Evolutionary conservation across 2,329 filamentous ascomycete genomes (phyloP).

Genomic region (Byssoonygena ceratinophila): DNA sequence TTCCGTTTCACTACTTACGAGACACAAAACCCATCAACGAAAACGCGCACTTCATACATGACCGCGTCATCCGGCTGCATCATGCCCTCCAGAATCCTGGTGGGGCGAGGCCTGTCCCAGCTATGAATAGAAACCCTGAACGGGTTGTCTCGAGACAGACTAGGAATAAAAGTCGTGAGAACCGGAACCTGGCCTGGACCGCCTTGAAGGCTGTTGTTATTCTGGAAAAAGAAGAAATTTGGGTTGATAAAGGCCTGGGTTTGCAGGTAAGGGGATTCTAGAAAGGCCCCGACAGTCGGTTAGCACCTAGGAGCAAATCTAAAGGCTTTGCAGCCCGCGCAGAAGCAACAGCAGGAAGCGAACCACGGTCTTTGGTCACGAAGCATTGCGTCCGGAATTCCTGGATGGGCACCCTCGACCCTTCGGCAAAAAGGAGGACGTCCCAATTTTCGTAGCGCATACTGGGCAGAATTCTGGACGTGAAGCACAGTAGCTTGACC

Average conservation of each 20-base stretch:
- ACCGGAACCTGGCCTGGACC: conserved; percentile 45
- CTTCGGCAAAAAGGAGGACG: conserved; percentile 63
- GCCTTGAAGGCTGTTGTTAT: conserved; percentile 17
- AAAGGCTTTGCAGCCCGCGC: conserved; percentile 14
- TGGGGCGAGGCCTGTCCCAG: conserved; percentile 55
- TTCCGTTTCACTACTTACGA: conserved; percentile 40
- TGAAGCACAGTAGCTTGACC: not conserved
- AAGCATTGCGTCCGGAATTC: conserved; percentile 75
- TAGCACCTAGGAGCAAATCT: not conserved
- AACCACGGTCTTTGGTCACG: conserved; percentile 46
- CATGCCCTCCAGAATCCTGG: conserved; percentile 46
- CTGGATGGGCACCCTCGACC: conserved; percentile 59
- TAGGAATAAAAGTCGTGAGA: conserved; percentile 61
- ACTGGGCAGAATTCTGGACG: not conserved
- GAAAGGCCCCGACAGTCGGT: not conserved
- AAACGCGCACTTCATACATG: conserved; percentile 55
- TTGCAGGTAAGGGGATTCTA: conserved; percentile 46
- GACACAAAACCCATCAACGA: conserved; percentile 55
- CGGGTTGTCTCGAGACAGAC: conserved; percentile 45
- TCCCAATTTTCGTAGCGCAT: conserved; percentile 89
- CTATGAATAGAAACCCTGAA: conserved; percentile 68
- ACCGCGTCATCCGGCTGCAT: conserved; percentile 48
- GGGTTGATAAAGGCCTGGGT: conserved; percentile 33
- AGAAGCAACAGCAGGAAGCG: conserved; percentile 17
- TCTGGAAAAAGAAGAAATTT: conserved; percentile 18